Base-by-base conservation (phyloP, 169 alveolate genomes). In the Cryptosporidium ryanae region DNA sequence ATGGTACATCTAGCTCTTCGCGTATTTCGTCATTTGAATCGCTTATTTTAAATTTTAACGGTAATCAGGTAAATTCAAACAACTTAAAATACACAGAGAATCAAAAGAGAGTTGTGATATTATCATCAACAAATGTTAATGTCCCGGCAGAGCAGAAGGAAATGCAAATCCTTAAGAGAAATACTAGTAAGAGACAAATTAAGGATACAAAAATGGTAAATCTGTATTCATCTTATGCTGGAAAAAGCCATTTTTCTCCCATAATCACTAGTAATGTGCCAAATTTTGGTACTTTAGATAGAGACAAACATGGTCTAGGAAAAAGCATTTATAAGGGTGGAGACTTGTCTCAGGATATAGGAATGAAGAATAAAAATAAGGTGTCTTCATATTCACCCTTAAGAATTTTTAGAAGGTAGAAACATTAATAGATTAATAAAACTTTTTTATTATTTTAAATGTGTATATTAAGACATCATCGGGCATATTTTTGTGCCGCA, bases 1-100 rank as follows among this genome's bases (percentile, higher is more conserved):
- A 21, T 31, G 43, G 23, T 34, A 50, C 83, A 32, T 68, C 65
- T 15, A n/a, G 29, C 13, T 68, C 83, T 49, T 68, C 83, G 27
- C 83, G 83, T 15, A 54, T 68, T 31, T 68, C 83, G 15, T 68
- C 83, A 2, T 49, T 68, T 7, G 83, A 68, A 23, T 68, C 83
- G n/a, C 23, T 68, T 8, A 38, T 49, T 34, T 49, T 50, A 25
- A 48, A 68, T 15, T 64, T 68, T 27, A 25, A 68, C 1, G 52
- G 55, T 52, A 17, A 50, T 0, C 29, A 52, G 15, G 55, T 52
- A 13, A 55, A 55, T 10, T 50, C 32, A 25, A 68, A 34, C 34
- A 65, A 50, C n/a, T n/a, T 34, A 17, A n/a, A 43, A 21, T 50
- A 13, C 23, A 0, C 18, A n/a, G 52, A 52, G 12, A 8, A 68